Evolutionary conservation across 768 basidiomycete species (phyloP).

Genomic region (Termitomyces titanicus): DNA sequence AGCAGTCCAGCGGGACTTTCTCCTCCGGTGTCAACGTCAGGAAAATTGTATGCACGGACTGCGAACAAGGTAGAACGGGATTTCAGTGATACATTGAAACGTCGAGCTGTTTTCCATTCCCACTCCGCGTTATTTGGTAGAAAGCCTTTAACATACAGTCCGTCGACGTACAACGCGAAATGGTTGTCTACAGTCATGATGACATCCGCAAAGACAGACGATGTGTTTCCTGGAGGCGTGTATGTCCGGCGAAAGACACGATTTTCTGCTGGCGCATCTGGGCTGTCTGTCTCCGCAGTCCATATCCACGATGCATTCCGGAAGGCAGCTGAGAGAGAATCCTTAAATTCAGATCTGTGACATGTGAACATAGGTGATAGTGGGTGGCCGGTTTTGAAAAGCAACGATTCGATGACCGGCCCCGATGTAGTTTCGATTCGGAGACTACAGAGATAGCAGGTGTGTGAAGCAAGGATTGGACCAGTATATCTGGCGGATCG

Average conservation of each 20-base stretch:
- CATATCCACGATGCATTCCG: conserved; percentile 20
- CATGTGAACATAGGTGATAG: too few relatives aligned
- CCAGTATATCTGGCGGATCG: conserved; percentile 21
- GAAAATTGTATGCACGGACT: conserved; percentile 18
- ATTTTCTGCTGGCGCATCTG: conserved; percentile 15
- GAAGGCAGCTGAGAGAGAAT: conserved; percentile 17
- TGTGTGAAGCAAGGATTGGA: conserved; percentile 18
- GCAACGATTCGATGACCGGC: conserved; percentile 14
- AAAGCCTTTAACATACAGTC: conserved; percentile 16
- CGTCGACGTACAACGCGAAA: conserved; percentile 25
- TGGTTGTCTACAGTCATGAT: conserved; percentile 24
- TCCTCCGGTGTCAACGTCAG: conserved; percentile 14
- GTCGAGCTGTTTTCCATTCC: conserved; percentile 20
- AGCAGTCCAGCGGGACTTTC: conserved; percentile 24
- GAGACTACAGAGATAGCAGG: conserved; percentile 24
- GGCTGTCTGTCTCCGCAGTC: too few relatives aligned
- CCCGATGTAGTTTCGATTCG: conserved; percentile 17
- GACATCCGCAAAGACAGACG: conserved; percentile 16
- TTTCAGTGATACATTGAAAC: conserved; percentile 17
- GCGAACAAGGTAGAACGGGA: conserved; percentile 21
- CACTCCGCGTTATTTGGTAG: conserved; percentile 8
- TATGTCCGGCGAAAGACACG: conserved; percentile 24
- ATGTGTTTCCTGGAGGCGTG: conserved; percentile 16
- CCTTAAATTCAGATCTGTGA: too few relatives aligned
- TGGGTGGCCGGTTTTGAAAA: conserved; percentile 18